Base-by-base conservation (phyloP, 805 yeast species). In the Yarrowia porcina region DNA sequence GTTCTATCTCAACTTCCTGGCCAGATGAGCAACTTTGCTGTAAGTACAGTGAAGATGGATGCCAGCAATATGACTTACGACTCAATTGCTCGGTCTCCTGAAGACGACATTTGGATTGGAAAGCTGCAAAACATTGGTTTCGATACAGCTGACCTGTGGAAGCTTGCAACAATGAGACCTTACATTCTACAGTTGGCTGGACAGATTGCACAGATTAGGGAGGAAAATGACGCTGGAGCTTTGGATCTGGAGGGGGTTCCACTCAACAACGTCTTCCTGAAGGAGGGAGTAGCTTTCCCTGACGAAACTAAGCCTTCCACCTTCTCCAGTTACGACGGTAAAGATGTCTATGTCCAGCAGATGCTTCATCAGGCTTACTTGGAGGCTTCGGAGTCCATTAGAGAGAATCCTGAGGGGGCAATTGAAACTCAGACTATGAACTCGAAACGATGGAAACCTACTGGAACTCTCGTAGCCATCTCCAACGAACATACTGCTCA, bases 141-240 rank as follows among this genome's bases (percentile, higher is more conserved):
- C 59, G 78, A 78, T 8, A 90, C 85, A 10, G 78, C 77, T 8
- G 96, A 90, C 47, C 68, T 89, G 25, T 93, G 97, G 97, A 93
- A 92, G 72, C 74, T 93, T 12, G 85, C 86, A 15, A 83, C 83
- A 3, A 73, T 90, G 63, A 79, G 92, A 63, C 86, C 86, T 28
- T 88, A 90, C 67, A 80, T 92, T 9, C 79, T 75, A 64, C 82
- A 71, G 11, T 66, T 69, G 8, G 68, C 70, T 3, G 56, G 66
- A 15, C 57, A 63, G 25, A 30, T 56, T 28, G 33, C 59, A 3
- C 59, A 56, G 20, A 20, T 15, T 21, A 27, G 38, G 15, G 61
- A 56, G 21, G 61, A 41, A n/a, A 30, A 17, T 8, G 61, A 30
- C 39, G 38, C 61, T 20, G 61, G 47, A 20, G 38, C 49, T 15